Evolutionary conservation across 352 stramenopile species (phyloP), one percentile per base, ranked within the genome.

Genomic region (Pythium guiyangense): DNA sequence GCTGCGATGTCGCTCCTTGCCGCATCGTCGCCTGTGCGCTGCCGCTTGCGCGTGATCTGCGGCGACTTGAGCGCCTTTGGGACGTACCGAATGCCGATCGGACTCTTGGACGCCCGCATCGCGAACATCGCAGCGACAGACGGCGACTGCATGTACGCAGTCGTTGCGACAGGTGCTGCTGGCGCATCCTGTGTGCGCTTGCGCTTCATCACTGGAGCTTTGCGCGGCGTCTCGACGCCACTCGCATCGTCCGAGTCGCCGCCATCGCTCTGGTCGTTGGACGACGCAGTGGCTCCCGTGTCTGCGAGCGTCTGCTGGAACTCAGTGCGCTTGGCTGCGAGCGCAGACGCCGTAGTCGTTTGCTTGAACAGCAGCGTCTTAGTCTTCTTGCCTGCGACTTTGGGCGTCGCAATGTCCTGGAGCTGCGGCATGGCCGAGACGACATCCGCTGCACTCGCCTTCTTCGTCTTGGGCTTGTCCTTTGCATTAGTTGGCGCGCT

Each of bases 351-450:
- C 43, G 51, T 54, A 4, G 57, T 47, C 39, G 63, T 64, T 51
- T 79, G 71, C 43, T 70, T 81, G 42, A 27, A 20, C 17, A 71
- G 49, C 3, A 50, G 22, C 11, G 74, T 74, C 39, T 72, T 79
- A 5, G 49, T 59, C 49, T 86, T 88, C 60, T 86, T 88, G 10
- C 49, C 54, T n/a, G 76, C 44, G 14, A 86, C 74, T 59, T 86
- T 88, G 22, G 80, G 80, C 12, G 80, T 90, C 34, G 61, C 70
- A 29, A 88, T 74, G 31, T 90, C 80, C 47, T 86, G 74, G 57
- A 85, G 74, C 43, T 73, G 76, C 25, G 54, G 64, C 48, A 86
- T 77, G 44, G 65, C 63, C 39, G 73, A 59, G 31, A 86, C 70
- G 45, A 83, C 56, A n/a, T 79, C 73, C 54, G 69, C 73, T 51